These are phyloP conservation scores for Leavenworthia alabamica DNA, from an alignment of 345 rosid genomes.

Conservation along the genomic window DNA sequence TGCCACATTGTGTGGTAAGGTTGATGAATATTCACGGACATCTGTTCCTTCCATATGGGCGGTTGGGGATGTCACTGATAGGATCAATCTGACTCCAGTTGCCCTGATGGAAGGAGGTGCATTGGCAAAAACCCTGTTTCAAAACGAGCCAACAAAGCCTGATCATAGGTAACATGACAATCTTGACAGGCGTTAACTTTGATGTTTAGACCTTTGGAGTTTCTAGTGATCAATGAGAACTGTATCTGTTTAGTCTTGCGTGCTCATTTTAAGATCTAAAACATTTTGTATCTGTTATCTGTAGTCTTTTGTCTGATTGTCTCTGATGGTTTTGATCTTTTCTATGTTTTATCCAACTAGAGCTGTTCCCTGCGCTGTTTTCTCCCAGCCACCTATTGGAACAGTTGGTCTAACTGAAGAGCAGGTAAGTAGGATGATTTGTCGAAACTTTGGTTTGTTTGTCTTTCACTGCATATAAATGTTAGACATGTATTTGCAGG, in stretches of 20 bases:
- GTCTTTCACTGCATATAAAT: not conserved
- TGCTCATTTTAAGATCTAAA: not conserved
- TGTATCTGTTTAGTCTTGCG: not conserved
- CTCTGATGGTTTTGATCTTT: constrained; percentile 9
- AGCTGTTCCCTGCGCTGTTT: constrained; percentile 89
- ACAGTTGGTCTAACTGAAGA: constrained; percentile 89
- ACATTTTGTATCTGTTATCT: not conserved
- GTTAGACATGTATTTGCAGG: constrained; percentile 43
- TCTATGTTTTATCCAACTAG: constrained; percentile 33
- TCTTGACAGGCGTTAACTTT: not conserved
- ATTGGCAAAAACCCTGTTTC: constrained; percentile 75
- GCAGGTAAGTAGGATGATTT: constrained; percentile 46
- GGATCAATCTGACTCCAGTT: constrained; percentile 95
- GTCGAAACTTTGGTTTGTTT: not conserved
- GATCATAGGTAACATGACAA: constrained; percentile 56
- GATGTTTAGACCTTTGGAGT: not conserved
- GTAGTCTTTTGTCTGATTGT: not conserved
- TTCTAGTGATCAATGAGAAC: not conserved
- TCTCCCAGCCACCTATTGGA: constrained; percentile 97
- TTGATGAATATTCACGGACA: constrained; percentile 78
- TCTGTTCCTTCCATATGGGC: constrained; percentile 95
- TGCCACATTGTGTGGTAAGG: constrained; percentile 42
- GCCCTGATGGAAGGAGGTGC: constrained; percentile 99
- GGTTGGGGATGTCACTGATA: constrained; percentile 92
- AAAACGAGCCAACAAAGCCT: constrained; percentile 78